Evolutionary conservation across 441 rosid species (phyloP), one percentile per base, ranked within the genome.

Genomic region (Erodium chrysanthum): DNA sequence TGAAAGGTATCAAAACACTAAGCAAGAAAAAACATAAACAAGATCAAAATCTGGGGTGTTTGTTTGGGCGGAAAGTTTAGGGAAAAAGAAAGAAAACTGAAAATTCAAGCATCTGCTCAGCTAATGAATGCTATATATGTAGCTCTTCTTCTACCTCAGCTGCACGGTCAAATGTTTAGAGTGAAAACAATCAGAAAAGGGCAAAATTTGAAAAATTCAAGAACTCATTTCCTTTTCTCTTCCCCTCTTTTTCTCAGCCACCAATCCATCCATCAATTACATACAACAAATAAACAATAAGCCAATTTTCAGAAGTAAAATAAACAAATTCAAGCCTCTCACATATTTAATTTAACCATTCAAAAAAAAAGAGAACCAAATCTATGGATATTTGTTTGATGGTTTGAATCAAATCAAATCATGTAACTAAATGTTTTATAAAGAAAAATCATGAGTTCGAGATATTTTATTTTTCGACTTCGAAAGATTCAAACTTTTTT

Each of bases 1-100:
- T 8, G 66, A 17, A 42, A 25, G 21, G 40, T 7, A 5, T 33
- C 40, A 12, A 17, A 21, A 64, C 12, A 22, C 4, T 50, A 0
- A n/a, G 5, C 25, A 61, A 68, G 73, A 66, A 8, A 68, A 25
- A 25, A 31, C 15, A 4, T n/a, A 17, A 54, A 54, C 7, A 54
- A 54, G 2, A 54, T 18, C 22, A 54, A 8, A 9, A 70, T 27
- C n/a, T 11, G 23, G 31, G 23, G 31, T 27, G 73, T 29, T 75
- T 71, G 76, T 70, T 67, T 27, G 21, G 73, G 6, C 68, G 62
- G 75, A 59, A 72, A 74, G 70, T 67, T 59, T 7, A 68, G 22
- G 15, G 15, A 10, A 59, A 6, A 64, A 9, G 52, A 64, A 1
- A 18, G 10, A 46, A 40, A 40, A 15, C 17, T 14, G 22, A 23